Percentiles rank a stretch among this genome's conserved stretches.
These are phyloP conservation scores for sorghum (Sorghum bicolor) DNA, from an alignment of 176 grass and related monocot genomes.

Conservation along the genomic window DNA sequence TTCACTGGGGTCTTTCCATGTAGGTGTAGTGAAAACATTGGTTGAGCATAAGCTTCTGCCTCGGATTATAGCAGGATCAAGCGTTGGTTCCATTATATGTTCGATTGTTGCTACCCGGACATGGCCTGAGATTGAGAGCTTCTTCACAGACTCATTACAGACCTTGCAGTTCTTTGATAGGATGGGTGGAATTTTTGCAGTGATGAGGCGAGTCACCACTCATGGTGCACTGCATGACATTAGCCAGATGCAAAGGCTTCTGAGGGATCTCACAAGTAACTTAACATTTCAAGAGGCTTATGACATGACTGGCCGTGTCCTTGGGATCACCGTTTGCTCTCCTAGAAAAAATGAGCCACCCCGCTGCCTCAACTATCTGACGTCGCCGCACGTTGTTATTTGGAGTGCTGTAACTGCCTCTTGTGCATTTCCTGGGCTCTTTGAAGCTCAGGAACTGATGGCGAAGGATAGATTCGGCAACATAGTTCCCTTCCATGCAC, in stretches of 20 bases:
- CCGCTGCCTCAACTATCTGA: conserved; percentile 91
- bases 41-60: conserved; percentile 90
- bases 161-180: conserved; percentile 82
- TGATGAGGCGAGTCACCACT: conserved; percentile 73
- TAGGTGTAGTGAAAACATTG: conserved; percentile 90
- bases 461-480: conserved; percentile 92
- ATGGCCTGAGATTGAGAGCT: conserved; percentile 92
- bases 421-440: conserved; percentile 91
- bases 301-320: conserved; percentile 87
- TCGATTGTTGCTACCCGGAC: conserved; percentile 76
- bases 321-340: conserved; percentile 94
- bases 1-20: conserved; percentile 90
- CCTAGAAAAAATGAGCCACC: conserved; percentile 92
- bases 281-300: conserved; percentile 99
- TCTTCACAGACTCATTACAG: conserved; percentile 80
- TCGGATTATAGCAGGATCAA: conserved; percentile 93
- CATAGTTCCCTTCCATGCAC: conserved; percentile 82
- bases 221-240: conserved; percentile 94
- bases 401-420: conserved; percentile 99
- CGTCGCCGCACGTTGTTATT: conserved; percentile 90
- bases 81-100: conserved; percentile 92
- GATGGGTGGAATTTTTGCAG: conserved; percentile 82
- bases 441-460: conserved; percentile 97
- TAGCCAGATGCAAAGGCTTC: conserved; percentile 79
- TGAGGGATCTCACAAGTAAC: conserved; percentile 91